These are phyloP conservation scores for Trichosporon ovoides DNA, from an alignment of 1,284 basidiomycete genomes.

Conservation along the genomic window DNA sequence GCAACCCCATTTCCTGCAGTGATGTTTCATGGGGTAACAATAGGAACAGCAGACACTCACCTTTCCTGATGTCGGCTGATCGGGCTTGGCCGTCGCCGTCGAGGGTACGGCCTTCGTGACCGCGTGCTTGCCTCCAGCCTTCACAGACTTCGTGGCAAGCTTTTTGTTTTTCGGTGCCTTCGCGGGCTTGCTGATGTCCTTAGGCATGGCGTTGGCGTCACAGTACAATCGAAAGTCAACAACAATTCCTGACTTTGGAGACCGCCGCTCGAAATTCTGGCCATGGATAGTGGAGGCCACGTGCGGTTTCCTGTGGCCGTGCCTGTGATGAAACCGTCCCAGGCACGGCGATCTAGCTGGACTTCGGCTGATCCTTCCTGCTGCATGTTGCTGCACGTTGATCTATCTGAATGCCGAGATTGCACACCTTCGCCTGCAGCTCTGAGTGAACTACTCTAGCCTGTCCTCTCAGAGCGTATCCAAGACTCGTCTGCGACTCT, in stretches of 20 bases:
- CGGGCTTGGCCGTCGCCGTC: background rate
- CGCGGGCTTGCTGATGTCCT: background rate
- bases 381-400: too few relatives aligned
- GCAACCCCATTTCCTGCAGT: background rate
- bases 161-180: background rate
- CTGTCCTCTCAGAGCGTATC: too few relatives aligned
- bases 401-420: too few relatives aligned
- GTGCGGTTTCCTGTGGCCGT: background rate
- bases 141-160: background rate
- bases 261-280: constrained; percentile 1
- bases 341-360: background rate
- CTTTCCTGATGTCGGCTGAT: background rate
- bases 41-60: background rate
- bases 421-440: too few relatives aligned
- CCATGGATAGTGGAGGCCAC: background rate
- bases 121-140: background rate
- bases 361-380: background rate
- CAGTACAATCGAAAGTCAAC: background rate
- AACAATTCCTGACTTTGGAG: background rate
- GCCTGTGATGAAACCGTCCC: background rate
- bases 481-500: too few relatives aligned
- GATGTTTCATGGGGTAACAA: background rate
- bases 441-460: too few relatives aligned
- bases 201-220: background rate
- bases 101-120: background rate